Percentiles rank a stretch among this genome's conserved stretches.
Evolutionary conservation across 2,329 filamentous ascomycete species (phyloP).

Genomic region (Parasarocladium wereldwijsianum): DNA sequence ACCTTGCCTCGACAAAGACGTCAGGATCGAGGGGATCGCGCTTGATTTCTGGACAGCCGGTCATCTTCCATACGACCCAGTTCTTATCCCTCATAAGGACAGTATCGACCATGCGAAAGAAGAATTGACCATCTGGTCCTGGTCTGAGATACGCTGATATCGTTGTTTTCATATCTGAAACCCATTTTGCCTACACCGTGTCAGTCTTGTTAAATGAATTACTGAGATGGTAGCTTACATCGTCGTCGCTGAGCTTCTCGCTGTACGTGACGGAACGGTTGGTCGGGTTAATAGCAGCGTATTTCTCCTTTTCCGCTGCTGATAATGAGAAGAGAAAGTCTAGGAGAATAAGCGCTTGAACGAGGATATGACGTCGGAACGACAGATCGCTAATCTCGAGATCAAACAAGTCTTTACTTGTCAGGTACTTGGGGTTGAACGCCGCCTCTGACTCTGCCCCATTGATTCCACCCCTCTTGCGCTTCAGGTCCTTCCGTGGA

Average conservation of each 20-base stretch:
- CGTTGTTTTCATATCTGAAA: constrained; percentile 55
- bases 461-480: constrained; percentile 45
- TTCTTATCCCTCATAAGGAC: constrained; percentile 94
- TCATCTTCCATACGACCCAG: constrained; percentile 97
- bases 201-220: not conserved
- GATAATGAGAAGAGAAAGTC: constrained; percentile 92
- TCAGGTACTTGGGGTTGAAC: constrained; percentile 97
- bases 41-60: constrained; percentile 80
- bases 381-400: constrained; percentile 93
- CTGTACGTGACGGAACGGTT: constrained; percentile 83
- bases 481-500: constrained; percentile 49
- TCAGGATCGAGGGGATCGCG: constrained; percentile 53
- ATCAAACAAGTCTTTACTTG: constrained; percentile 91
- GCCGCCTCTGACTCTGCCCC: constrained; percentile 31
- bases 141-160: constrained; percentile 76
- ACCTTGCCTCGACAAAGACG: constrained; percentile 56
- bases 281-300: constrained; percentile 46
- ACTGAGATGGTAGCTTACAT: constrained; percentile 40
- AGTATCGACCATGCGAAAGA: constrained; percentile 92
- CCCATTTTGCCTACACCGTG: constrained; percentile 59
- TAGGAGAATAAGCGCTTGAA: constrained; percentile 86
- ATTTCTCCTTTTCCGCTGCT: constrained; percentile 64
- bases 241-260: constrained; percentile 66
- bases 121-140: constrained; percentile 76
- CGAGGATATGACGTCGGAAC: constrained; percentile 84